Percentiles rank a stretch among this genome's conserved stretches.
phyloP scores from a whole-genome alignment of 164 flowering plant species.

The Annona squamosa region DNA sequence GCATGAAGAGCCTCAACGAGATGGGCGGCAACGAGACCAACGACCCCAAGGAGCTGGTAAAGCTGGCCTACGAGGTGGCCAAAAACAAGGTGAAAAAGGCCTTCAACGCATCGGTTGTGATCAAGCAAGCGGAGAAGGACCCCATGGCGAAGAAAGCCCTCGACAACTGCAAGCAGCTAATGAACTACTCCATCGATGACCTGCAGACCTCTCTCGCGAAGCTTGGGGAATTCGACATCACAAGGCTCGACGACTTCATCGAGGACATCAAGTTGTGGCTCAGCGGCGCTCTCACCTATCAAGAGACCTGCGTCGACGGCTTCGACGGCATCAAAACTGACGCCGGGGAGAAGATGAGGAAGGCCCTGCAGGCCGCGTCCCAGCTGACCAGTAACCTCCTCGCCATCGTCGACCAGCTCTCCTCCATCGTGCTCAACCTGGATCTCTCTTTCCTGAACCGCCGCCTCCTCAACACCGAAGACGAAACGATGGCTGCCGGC shows the following conservation, averaged over 20 bases:
- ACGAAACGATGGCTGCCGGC: neutral
- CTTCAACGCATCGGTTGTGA: conserved; percentile 19
- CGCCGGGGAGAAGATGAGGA: conserved; percentile 45
- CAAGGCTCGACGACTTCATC: conserved; percentile 29
- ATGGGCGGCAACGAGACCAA: conserved; percentile 31
- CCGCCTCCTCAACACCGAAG: conserved; percentile 17
- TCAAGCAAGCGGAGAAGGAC: conserved; percentile 45
- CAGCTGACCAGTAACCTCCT: conserved; percentile 48
- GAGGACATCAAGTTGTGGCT: conserved; percentile 64
- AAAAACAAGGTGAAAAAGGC: conserved; percentile 27
- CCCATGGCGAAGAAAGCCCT: conserved; percentile 30
- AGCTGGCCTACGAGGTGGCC: conserved; percentile 39
- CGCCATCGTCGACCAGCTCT: conserved; percentile 40
- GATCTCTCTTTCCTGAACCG: conserved; percentile 21
- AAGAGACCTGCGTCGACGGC: conserved; percentile 69
- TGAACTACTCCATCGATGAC: conserved; percentile 36
- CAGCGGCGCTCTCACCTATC: conserved; percentile 54
- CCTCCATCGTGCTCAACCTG: conserved; percentile 19
- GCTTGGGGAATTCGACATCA: conserved; percentile 15
- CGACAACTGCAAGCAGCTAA: conserved; percentile 28
- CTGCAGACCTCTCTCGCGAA: conserved; percentile 23
- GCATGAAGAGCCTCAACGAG: conserved; percentile 29
- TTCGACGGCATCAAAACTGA: conserved; percentile 38
- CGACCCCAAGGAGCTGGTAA: conserved; percentile 53
- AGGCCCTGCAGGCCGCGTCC: conserved; percentile 29